Evolutionary conservation across 2,329 filamentous ascomycete genomes (phyloP).

Genomic region (Colletotrichum aenigma): DNA sequence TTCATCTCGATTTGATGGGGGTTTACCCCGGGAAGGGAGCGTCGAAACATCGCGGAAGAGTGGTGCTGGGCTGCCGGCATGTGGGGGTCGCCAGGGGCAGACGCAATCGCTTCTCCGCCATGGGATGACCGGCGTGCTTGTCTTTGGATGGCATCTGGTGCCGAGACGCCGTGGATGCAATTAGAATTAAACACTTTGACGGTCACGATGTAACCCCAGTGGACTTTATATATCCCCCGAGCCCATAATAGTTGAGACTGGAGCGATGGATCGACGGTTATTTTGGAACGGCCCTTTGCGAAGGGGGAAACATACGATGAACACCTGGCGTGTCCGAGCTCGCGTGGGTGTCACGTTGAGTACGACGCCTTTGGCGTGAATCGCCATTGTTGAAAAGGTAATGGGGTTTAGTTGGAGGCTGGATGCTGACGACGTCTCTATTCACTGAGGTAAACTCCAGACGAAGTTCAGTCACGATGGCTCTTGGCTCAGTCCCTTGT

Average conservation of each 20-base stretch:
- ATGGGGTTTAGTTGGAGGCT: neutral
- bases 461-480: neutral
- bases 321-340: neutral
- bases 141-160: neutral
- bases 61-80: neutral
- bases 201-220: neutral
- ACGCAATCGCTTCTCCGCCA: neutral
- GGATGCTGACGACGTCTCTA: neutral
- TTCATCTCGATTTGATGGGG: neutral
- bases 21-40: neutral
- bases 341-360: neutral
- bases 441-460: neutral
- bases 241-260: neutral
- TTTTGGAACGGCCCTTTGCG: neutral
- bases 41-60: neutral
- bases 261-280: neutral
- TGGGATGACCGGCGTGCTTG: neutral
- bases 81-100: neutral
- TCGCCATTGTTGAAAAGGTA: neutral
- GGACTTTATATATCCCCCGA: neutral
- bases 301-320: neutral
- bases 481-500: neutral
- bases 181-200: neutral
- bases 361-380: neutral
- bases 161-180: neutral